Base-by-base conservation (phyloP, 2,329 filamentous ascomycete genomes). In the Dendrostoma leiphaemia region DNA sequence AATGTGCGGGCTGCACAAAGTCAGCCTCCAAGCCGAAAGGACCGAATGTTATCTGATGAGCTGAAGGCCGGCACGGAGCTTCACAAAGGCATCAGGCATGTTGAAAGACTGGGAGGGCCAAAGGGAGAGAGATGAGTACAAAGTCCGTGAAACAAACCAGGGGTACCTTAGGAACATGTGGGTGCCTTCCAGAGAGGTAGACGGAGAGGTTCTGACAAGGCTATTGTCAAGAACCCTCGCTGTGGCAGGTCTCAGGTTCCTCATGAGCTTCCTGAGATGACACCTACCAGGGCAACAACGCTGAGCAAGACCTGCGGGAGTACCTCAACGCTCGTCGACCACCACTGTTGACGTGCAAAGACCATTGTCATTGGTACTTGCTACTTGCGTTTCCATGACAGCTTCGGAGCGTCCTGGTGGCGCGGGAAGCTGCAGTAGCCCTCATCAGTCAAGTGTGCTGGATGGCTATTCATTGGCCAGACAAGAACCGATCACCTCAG, bases 391-490 rank as follows among this genome's bases (percentile, higher is more conserved):
- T 37, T 32, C 43, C 31, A 24, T 51, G 51, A 48, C 43, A 54
- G 28, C 51, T 51, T 40, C 15, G 51, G 38, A 19, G 32, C n/a
- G 29, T 35, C 45, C 38, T 47, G 19, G 43, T 34, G 29, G 43
- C 19, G 13, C 51, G 48, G 55, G 23, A 29, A 47, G 41, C 55
- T 51, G 51, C 55, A 57, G 35, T 29, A 41, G 17, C 15, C 23
- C 48, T 46, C 51, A 47, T 47, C 51, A 57, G 54, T 44, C n/a
- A 53, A 34, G 38, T 47, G 19, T 26, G 51, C 35, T 50, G 28
- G 29, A 17, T 35, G n/a, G 23, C 19, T n/a, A 43, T 34, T 49
- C 28, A 51, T 35, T 53, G 35, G 48, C 23, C 31, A 43, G 47
- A 23, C 28, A 21, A 46, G 26, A 41, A 24, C 47, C 40, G 23